Evolutionary conservation across 495 filamentous ascomycete genomes (phyloP).

Genomic region (Penicillium subrubescens): DNA sequence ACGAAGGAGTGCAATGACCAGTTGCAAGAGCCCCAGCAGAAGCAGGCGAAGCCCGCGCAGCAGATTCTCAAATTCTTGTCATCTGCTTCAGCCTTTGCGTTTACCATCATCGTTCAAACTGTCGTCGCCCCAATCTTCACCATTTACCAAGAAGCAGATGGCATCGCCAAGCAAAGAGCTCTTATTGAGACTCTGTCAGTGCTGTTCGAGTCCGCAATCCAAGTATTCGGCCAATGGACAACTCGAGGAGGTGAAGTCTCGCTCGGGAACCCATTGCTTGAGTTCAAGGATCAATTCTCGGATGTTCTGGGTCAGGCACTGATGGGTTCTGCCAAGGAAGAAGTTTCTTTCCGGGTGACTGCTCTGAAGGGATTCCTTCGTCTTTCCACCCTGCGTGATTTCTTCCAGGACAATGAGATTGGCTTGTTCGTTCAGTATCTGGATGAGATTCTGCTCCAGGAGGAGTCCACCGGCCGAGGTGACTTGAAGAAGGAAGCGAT

Average conservation of each 20-base stretch:
- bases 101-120: conserved; percentile 55
- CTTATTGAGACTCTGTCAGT: conserved; percentile 64
- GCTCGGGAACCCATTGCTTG: conserved; percentile 53
- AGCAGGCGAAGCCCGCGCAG: conserved; percentile 70
- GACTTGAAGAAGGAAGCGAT: conserved; percentile 67
- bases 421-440: conserved; percentile 66
- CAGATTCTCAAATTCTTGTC: conserved; percentile 62
- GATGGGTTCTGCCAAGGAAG: conserved; percentile 61
- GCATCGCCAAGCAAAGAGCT: conserved; percentile 67
- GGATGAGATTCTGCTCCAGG: conserved; percentile 64
- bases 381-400: conserved; percentile 55
- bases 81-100: conserved; percentile 55
- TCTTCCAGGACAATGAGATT: conserved; percentile 65
- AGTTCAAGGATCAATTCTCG: conserved; percentile 64
- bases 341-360: conserved; percentile 64
- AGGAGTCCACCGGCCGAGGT: conserved; percentile 57
- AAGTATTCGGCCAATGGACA: conserved; percentile 61
- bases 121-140: conserved; percentile 62
- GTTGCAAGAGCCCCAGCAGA: conserved; percentile 73
- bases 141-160: conserved; percentile 65
- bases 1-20: conserved; percentile 72
- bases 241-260: conserved; percentile 36
- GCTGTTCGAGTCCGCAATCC: conserved; percentile 58
- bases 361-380: conserved; percentile 62
- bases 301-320: conserved; percentile 63